Evolutionary conservation across 2,329 filamentous ascomycete species (phyloP).

Genomic region (Clonostachys chloroleuca): DNA sequence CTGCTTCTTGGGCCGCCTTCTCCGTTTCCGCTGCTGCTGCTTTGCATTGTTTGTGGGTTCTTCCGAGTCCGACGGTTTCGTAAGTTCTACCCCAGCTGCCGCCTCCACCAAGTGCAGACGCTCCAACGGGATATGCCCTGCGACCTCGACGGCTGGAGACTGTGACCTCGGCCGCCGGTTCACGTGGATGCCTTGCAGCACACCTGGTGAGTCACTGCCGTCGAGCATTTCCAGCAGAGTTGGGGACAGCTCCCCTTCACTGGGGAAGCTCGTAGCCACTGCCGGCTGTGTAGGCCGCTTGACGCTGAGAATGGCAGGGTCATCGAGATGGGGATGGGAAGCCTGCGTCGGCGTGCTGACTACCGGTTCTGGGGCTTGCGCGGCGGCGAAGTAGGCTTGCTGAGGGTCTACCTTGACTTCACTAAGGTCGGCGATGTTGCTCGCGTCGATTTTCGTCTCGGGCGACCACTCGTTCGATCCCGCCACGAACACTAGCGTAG

Average conservation of each 20-base stretch:
- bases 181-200: conserved; percentile 2
- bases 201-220: background rate
- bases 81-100: background rate
- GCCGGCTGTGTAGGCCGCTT: conserved; percentile 25
- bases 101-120: background rate
- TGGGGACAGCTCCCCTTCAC: background rate
- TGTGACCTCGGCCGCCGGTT: background rate
- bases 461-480: conserved; percentile 34
- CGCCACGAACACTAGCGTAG: conserved; percentile 27
- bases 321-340: conserved; percentile 49
- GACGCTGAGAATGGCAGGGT: conserved; percentile 78
- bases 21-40: conserved; percentile 1
- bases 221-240: background rate
- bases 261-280: background rate
- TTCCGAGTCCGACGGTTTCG: conserved; percentile 1
- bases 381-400: conserved; percentile 15
- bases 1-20: conserved; percentile 8
- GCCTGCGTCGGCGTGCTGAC: conserved; percentile 21
- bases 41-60: background rate
- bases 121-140: background rate
- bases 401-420: conserved; percentile 26
- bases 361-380: conserved; percentile 14
- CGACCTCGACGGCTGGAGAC: conserved; percentile 2
- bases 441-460: conserved; percentile 38
- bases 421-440: conserved; percentile 38